A percentile compares a stretch with the other conserved stretches of the same genome.
Evolutionary conservation across 352 stramenopile species (phyloP).

Genomic region (Globisporangium perplexum): DNA sequence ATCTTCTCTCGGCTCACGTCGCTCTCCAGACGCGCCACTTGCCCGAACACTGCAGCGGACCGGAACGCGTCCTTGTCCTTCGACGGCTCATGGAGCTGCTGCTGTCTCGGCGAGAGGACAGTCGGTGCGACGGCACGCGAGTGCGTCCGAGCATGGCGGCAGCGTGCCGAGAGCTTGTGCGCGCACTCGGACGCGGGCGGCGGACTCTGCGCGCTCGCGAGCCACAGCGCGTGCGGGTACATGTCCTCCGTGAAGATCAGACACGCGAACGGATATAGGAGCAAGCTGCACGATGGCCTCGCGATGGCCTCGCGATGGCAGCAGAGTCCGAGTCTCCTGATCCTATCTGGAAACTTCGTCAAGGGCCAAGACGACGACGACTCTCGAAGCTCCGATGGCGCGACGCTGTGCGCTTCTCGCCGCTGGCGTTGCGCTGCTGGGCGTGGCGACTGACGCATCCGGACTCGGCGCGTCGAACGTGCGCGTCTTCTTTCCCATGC

Average conservation of each 20-base stretch:
- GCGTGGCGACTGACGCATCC: background rate
- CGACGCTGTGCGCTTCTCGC: background rate
- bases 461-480: conserved; percentile 30
- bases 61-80: conserved; percentile 18
- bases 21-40: conserved; percentile 28
- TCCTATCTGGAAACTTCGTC: too few relatives aligned
- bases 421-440: background rate
- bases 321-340: too few relatives aligned
- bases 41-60: conserved; percentile 22
- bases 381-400: background rate
- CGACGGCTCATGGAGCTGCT: conserved; percentile 1
- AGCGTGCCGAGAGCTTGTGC: conserved; percentile 27
- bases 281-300: too few relatives aligned
- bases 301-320: too few relatives aligned
- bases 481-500: too few relatives aligned
- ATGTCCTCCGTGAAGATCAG: too few relatives aligned
- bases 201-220: background rate
- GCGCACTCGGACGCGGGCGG: background rate
- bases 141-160: conserved; percentile 11
- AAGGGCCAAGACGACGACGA: too few relatives aligned
- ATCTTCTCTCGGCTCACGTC: conserved; percentile 11
- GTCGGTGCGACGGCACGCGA: background rate
- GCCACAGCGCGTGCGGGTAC: conserved; percentile 2
- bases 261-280: too few relatives aligned
- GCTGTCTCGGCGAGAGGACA: background rate